A percentile compares a stretch with the other conserved stretches of the same genome.
phyloP scores from a whole-genome alignment of 1,284 basidiomycete species.

The Naganishia liquefaciens region DNA sequence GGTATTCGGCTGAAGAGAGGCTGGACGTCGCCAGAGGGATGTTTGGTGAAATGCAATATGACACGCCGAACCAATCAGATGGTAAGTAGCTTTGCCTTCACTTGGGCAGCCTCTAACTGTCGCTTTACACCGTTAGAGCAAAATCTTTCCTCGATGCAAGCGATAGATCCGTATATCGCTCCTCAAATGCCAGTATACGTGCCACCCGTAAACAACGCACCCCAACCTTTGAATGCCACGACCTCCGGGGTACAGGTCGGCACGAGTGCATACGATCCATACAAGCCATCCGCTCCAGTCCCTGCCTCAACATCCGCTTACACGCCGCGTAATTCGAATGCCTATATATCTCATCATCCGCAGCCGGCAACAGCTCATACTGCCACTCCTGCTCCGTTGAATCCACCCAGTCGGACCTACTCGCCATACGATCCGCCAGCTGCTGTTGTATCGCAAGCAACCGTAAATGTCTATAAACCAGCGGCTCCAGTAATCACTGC shows the following conservation, averaged over 20 bases:
- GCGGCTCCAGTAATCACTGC: conserved; percentile 23
- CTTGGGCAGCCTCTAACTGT: not conserved
- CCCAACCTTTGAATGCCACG: not conserved
- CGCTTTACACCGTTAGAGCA: too few species aligned
- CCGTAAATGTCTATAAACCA: conserved; percentile 2
- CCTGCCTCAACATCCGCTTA: not conserved
- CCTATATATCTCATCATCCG: not conserved
- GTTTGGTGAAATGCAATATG: conserved; percentile 21
- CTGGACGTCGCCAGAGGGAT: conserved; percentile 33
- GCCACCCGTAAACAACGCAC: conserved; percentile 1
- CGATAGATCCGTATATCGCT: too few species aligned
- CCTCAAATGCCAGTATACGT: too few species aligned
- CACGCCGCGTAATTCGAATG: not conserved
- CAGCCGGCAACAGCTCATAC: not conserved
- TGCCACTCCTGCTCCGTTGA: not conserved
- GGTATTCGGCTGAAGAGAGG: conserved; percentile 35
- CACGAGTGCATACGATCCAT: conserved; percentile 21
- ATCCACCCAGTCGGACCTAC: conserved; percentile 1
- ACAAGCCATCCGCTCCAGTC: conserved; percentile 7
- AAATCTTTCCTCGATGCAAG: too few species aligned
- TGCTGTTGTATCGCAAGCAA: not conserved
- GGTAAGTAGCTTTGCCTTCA: conserved; percentile 7
- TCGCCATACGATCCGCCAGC: conserved; percentile 23
- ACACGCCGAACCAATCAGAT: not conserved
- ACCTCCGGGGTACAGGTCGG: not conserved